These are phyloP conservation scores for Pythium rishiriense DNA, from an alignment of 352 stramenopile genomes.

Conservation along the genomic window DNA sequence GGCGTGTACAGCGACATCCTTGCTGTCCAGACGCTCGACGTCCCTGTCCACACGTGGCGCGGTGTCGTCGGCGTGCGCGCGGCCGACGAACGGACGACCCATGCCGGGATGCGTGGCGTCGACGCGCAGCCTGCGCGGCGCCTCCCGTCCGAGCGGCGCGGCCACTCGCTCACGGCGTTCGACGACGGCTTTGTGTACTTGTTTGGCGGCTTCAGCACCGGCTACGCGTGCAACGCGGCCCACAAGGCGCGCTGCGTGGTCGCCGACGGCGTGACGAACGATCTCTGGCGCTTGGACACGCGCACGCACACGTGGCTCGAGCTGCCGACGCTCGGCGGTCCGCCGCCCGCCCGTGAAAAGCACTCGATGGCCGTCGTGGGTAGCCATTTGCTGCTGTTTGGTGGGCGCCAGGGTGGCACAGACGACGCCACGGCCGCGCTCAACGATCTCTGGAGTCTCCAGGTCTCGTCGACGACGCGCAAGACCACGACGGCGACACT, in stretches of 20 bases:
- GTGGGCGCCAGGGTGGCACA: conserved; percentile 35
- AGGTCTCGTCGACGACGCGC: conserved; percentile 42
- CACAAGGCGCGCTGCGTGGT: conserved; percentile 47
- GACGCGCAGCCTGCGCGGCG: conserved; percentile 34
- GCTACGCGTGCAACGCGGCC: conserved; percentile 55
- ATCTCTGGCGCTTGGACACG: conserved; percentile 71
- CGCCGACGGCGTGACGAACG: conserved; percentile 47
- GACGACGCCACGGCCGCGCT: conserved; percentile 33
- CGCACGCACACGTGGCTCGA: conserved; percentile 54
- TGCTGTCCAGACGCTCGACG: conserved; percentile 34
- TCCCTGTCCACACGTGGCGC: conserved; percentile 46
- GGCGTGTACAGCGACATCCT: conserved; percentile 40
- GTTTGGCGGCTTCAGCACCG: conserved; percentile 61
- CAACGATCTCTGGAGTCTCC: conserved; percentile 70
- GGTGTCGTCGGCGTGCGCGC: conserved; percentile 30
- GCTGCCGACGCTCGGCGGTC: conserved; percentile 18
- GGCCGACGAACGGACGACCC: conserved; percentile 35
- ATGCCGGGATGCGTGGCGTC: conserved; percentile 34
- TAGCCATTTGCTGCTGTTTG: conserved; percentile 58
- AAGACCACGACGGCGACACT: conserved; percentile 33
- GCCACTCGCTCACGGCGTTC: conserved; percentile 55
- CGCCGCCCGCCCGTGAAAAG: conserved; percentile 50
- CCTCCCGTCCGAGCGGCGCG: conserved; percentile 55
- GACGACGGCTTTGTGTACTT: conserved; percentile 52
- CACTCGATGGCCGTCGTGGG: conserved; percentile 54